These are phyloP conservation scores for Hyphodiscus sp. DNA, from an alignment of 2,329 filamentous ascomycete genomes.

Conservation along the genomic window DNA sequence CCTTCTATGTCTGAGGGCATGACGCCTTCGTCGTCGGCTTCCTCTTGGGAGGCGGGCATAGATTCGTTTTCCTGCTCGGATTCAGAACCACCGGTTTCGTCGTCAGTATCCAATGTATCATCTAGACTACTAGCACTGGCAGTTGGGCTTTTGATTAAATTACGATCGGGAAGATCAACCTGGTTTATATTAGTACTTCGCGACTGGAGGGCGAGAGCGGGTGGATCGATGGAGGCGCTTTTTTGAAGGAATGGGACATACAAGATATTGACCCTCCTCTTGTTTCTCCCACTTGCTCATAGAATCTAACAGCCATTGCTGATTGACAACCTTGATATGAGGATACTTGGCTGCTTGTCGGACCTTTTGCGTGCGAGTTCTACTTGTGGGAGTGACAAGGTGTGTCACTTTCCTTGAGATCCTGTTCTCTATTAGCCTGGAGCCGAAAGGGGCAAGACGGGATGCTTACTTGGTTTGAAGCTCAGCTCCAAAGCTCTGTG, in stretches of 20 bases:
- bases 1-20: conserved; percentile 45
- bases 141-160: neutral
- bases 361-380: conserved; percentile 84
- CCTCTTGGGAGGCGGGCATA: conserved; percentile 25
- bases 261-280: conserved; percentile 57
- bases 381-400: conserved; percentile 62
- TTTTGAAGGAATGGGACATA: conserved; percentile 25
- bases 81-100: conserved; percentile 33
- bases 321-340: conserved; percentile 83
- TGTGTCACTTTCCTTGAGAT: conserved; percentile 63
- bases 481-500: conserved; percentile 75
- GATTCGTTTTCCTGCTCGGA: conserved; percentile 27
- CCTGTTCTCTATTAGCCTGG: conserved; percentile 25
- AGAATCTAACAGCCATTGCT: conserved; percentile 82
- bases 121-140: conserved; percentile 18
- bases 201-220: neutral
- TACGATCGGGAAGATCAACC: neutral
- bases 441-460: neutral
- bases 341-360: conserved; percentile 74
- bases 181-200: neutral
- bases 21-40: conserved; percentile 39
- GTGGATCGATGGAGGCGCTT: neutral
- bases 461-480: conserved; percentile 37
- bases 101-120: conserved; percentile 32
- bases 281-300: conserved; percentile 77